Evolutionary conservation across 2,329 filamentous ascomycete genomes (phyloP), one percentile per base, ranked within the genome.

Genomic region (Byssochlamys sp.): DNA sequence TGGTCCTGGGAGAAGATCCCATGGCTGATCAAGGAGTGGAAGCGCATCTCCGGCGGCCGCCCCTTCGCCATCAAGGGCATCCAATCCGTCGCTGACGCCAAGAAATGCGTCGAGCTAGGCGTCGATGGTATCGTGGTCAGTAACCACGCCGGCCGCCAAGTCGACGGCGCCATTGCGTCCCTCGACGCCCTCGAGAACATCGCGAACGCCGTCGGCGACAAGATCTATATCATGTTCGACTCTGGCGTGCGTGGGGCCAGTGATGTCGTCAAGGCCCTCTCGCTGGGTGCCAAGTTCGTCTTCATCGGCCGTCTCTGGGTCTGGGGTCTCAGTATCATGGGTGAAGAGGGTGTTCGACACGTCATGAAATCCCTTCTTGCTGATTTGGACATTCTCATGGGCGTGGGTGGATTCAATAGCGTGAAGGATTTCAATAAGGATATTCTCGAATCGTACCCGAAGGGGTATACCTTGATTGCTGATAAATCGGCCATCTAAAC

Each of bases 131-230:
- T 90, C 53, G 79, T 90, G 1, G 75, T 90, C 1, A 83, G 80
- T 12, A 90, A 90, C 63, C 87, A 90, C 67, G 87, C 86, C 1
- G 87, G 87, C 0, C 71, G 87, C 24, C 82, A 86, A 68, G 80
- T 85, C 1, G 83, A 85, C 62, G 83, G 83, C 0, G 82, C 83
- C 2, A 74, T 82, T 57, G 82, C 78, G 11, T 82, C 78, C 64
- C 67, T 86, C 54, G 83, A 86, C 66, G 81, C 81, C 1, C 63
- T 85, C 61, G 81, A 85, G 71, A 80, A 78, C 58, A 85, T 86
- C 57, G 78, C 77, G 1, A 72, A 69, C 70, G 78, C 78, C 12
- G 77, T 82, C 12, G 79, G 79, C 0, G 75, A 79, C 60, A 72
- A 76, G 55, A 74, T 69, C 2, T 77, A 81, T 63, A 76, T 85